Percentiles rank a stretch among this genome's conserved stretches.
Conservation (phyloP, 2,329 filamentous ascomycete genomes). For the Colletotrichum theobromicola region DNA sequence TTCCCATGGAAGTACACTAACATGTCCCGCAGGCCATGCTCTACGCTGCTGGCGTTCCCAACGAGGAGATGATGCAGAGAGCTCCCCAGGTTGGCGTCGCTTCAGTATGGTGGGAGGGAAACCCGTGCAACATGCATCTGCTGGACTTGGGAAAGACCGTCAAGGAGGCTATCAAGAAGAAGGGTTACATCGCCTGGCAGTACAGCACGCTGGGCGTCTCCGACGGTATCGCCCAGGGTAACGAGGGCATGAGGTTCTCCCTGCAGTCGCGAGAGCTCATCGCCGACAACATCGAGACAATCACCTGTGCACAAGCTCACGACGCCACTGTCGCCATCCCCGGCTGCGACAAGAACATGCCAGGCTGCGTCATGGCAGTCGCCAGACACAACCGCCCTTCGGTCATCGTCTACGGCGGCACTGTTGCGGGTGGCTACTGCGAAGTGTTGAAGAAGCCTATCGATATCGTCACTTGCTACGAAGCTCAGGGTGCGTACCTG, state of each 20-base stretch:
- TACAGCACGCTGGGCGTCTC: constrained; percentile 91
- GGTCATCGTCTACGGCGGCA: constrained; percentile 94
- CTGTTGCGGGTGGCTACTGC: constrained; percentile 85
- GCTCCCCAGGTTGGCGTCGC: constrained; percentile 90
- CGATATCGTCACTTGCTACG: constrained; percentile 89
- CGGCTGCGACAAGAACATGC: constrained; percentile 98
- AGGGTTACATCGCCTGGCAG: constrained; percentile 94
- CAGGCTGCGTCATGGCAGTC: constrained; percentile 88
- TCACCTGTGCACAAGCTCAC: constrained; percentile 90
- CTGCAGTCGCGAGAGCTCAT: constrained; percentile 91
- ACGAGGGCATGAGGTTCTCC: constrained; percentile 93
- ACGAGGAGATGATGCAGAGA: constrained; percentile 84
- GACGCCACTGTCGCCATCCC: constrained; percentile 94
- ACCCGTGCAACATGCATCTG: constrained; percentile 78
- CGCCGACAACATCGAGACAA: constrained; percentile 91
- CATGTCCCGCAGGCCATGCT: constrained; percentile 77
- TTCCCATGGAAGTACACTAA: neutral
- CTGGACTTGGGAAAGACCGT: constrained; percentile 87
- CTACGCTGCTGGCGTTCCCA: constrained; percentile 88
- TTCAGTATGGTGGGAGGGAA: constrained; percentile 97
- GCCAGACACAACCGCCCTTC: constrained; percentile 93
- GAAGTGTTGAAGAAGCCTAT: constrained; percentile 76
- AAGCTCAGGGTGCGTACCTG: constrained; percentile 81
- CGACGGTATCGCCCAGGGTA: constrained; percentile 94
- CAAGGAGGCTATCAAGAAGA: constrained; percentile 79